Evolutionary conservation across 495 filamentous ascomycete genomes (phyloP), one percentile per base, ranked within the genome.

Genomic region (Chlorociboria aeruginascens): DNA sequence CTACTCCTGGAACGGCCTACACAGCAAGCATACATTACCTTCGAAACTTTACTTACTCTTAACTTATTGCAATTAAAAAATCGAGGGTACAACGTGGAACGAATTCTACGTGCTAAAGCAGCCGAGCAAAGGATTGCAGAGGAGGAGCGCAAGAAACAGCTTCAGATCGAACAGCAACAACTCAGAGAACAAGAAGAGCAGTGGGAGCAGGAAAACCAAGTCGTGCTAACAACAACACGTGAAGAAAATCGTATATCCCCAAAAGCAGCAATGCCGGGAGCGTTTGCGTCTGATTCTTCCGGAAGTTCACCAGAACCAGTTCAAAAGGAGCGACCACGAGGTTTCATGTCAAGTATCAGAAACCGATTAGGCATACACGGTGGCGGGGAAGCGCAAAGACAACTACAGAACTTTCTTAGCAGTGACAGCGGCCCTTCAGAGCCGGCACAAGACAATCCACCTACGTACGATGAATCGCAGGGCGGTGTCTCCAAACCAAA

Each of bases 11-110:
- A 77, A 41, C 77, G 86, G n/a, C 87, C 89, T 4, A 85, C 82
- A 57, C 83, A 89, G 52, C 82, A 92, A 52, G 85, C 86, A 4
- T 85, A 79, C 55, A 69, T 96, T 49, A 84, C 88, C 13, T 72
- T 99, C 32, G 89, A 95, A 60, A 86, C 83, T 53, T 78, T 99
- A 45, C 66, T 99, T 31, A 86, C 82, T 55, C 63, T 73, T 45
- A 83, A 85, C 51, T 68, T 99, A 9, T 68, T 81, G 33, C 77
- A 86, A 51, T 68, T 99, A 8, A 79, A 80, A 55, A 73, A 72
- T 17, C 84, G 89, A 48, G 92, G 92, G 3, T 95, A 92, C 66
- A 97, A 99, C 54, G 92, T 97, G 35, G 85, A 92, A 46, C 79
- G 92, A 12, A 95, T 97, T 56, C 70, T 99, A 14, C 77, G 83